A percentile compares a stretch with the other conserved stretches of the same genome.
These are phyloP conservation scores for Sporothrix inflata DNA, from an alignment of 2,329 filamentous ascomycete genomes.

Conservation along the genomic window DNA sequence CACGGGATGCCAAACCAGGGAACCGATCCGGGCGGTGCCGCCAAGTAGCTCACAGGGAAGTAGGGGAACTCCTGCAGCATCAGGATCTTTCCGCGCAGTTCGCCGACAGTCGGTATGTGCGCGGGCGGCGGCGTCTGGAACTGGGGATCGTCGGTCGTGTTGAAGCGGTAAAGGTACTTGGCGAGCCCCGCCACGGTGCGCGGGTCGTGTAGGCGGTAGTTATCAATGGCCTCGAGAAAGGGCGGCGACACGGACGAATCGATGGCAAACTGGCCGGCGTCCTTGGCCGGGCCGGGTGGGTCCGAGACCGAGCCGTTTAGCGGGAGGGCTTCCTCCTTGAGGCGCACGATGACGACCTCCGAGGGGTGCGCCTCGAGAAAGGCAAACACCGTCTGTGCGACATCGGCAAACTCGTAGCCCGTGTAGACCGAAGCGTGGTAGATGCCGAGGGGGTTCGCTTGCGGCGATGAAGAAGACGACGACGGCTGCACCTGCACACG, in stretches of 20 bases:
- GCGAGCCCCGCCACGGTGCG: slow-evolving; percentile 43
- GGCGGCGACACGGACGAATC: neutral
- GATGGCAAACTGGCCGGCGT: neutral
- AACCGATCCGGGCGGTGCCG: neutral
- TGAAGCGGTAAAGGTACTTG: slow-evolving; percentile 42
- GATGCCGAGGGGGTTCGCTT: slow-evolving; percentile 48
- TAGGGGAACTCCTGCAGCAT: slow-evolving; percentile 53
- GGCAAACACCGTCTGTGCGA: slow-evolving; percentile 48
- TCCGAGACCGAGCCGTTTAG: slow-evolving; percentile 36
- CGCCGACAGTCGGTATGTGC: slow-evolving; percentile 49
- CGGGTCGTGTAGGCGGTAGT: slow-evolving; percentile 44
- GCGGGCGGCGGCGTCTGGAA: slow-evolving; percentile 28
- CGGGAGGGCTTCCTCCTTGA: slow-evolving; percentile 52
- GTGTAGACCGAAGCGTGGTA: slow-evolving; percentile 53
- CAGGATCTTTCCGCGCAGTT: slow-evolving; percentile 51
- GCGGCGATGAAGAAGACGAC: neutral
- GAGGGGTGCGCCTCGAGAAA: slow-evolving; percentile 52
- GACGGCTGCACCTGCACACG: slow-evolving; percentile 40
- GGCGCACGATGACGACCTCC: slow-evolving; percentile 54
- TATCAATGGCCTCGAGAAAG: slow-evolving; percentile 50
- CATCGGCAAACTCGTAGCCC: slow-evolving; percentile 49
- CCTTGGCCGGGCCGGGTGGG: slow-evolving; percentile 22
- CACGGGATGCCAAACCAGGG: slow-evolving; percentile 50
- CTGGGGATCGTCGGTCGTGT: slow-evolving; percentile 37
- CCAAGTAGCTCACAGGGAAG: slow-evolving; percentile 27